phyloP scores from a whole-genome alignment of 139 green algal genomes.

The Auxenochlorella pyrenoidosa region DNA sequence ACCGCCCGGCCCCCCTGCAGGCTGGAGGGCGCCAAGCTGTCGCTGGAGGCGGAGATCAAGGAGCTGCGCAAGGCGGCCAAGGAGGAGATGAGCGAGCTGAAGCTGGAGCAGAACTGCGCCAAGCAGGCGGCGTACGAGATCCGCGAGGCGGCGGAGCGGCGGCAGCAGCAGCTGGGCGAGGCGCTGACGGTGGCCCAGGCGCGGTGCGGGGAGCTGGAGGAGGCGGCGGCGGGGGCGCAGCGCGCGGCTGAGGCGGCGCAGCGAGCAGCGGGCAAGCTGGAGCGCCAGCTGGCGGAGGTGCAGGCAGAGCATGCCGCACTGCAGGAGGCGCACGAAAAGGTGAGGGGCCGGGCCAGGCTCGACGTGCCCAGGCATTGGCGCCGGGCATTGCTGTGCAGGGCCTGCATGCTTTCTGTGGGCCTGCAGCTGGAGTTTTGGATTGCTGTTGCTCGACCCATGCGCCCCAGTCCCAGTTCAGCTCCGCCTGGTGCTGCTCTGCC shows the following conservation, averaged over 20 bases:
- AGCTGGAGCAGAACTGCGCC: constrained; percentile 65
- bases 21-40: constrained; percentile 14
- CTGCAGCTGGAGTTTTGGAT: background rate
- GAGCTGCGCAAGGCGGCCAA: constrained; percentile 63
- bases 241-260: background rate
- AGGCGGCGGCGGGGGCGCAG: background rate
- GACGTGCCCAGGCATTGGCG: background rate
- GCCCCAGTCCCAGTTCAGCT: too few species aligned
- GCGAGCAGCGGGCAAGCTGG: background rate
- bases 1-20: background rate
- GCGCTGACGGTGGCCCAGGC: constrained; percentile 12
- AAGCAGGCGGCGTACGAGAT: constrained; percentile 41
- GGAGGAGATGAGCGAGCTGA: constrained; percentile 55
- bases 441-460: too few species aligned
- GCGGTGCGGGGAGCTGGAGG: background rate
- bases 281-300: constrained; percentile 16
- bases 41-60: constrained; percentile 67
- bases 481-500: background rate
- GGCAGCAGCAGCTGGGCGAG: constrained; percentile 44
- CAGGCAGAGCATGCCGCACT: background rate
- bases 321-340: constrained; percentile 15
- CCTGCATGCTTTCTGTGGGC: too few species aligned
- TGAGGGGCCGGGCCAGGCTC: background rate
- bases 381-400: background rate
- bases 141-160: constrained; percentile 23